Evolutionary conservation across 1,284 basidiomycete species (phyloP), one percentile per base, ranked within the genome.

Genomic region (Fomitiporia mediterranea): DNA sequence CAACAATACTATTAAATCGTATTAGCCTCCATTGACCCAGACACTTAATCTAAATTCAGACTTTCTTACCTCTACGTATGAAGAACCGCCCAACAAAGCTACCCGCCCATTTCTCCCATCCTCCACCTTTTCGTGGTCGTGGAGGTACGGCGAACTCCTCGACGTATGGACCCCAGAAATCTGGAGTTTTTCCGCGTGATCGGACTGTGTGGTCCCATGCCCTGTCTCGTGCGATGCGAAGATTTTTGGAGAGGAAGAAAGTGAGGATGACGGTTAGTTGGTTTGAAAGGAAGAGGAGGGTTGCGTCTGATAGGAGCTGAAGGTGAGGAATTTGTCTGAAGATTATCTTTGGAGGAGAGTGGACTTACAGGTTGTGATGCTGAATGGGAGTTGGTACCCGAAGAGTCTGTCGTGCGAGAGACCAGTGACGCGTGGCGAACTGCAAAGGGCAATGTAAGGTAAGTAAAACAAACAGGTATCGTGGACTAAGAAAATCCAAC

Each of bases 131-230:
- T 46, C 46, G 62, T 25, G 73, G 68, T 2, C 65, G 62, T 0
- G 91, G 91, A 0, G 91, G 91, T 4, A 74, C 65, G 17, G 85
- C 79, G 89, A 87, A 93, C 71, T 94, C 92, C 65, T 95, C 91
- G 2, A 92, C 82, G 62, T 95, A 95, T 0, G 87, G 83, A 60
- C 79, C 76, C 90, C 90, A 94, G 72, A 94, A 94, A n/a, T 88
- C 83, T 0, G 77, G 70, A 0, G 83, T 82, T 65, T 94, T 94
- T 6, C 84, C 83, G 1, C 91, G 80, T 1, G 89, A 93, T 17
- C 76, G 71, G 27, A 94, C 81, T 0, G 91, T 94, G 65, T 93
- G 83, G 30, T 84, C 82, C 80, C 79, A 91, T n/a, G 81, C 91
- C 7, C 89, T 78, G 37, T 84, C 82, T 2, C 87, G 79, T 0